Evolutionary conservation across 2,329 filamentous ascomycete genomes (phyloP).

Genomic region (Fusarium hainanense): DNA sequence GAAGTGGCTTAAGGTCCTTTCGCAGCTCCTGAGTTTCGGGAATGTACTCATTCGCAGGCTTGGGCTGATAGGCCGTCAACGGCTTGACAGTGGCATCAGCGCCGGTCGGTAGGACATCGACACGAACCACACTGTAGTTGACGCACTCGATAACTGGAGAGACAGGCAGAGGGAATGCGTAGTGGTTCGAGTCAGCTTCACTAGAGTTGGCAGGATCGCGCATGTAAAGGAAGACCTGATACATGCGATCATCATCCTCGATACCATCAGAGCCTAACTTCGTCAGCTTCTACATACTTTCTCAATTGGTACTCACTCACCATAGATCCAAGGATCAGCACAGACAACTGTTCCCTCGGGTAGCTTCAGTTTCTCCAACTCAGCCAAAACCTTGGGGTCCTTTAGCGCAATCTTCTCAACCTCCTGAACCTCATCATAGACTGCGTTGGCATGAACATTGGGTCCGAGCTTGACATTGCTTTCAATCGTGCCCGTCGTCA

Average conservation of each 20-base stretch:
- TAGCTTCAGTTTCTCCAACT: constrained; percentile 29
- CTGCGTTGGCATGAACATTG: constrained; percentile 28
- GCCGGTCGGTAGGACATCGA: constrained; percentile 28
- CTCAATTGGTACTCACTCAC: not conserved
- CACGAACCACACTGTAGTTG: constrained; percentile 21
- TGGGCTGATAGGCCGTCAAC: constrained; percentile 8
- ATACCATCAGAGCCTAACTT: constrained; percentile 29
- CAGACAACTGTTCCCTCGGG: constrained; percentile 34
- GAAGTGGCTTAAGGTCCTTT: constrained; percentile 73
- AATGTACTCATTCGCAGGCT: constrained; percentile 55
- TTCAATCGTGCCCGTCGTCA: constrained; percentile 25
- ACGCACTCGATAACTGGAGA: constrained; percentile 35
- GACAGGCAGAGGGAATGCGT: constrained; percentile 32
- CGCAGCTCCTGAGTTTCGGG: constrained; percentile 64
- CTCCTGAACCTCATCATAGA: constrained; percentile 33
- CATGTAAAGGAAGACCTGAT: constrained; percentile 40
- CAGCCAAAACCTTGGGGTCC: constrained; percentile 27
- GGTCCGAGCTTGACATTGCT: constrained; percentile 36
- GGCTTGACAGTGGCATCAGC: constrained; percentile 13
- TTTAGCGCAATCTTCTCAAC: constrained; percentile 33
- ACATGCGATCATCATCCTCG: constrained; percentile 35
- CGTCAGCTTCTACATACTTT: not conserved
- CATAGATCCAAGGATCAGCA: constrained; percentile 38
- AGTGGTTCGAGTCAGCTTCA: constrained; percentile 38
- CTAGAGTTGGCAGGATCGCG: constrained; percentile 25